Evolutionary conservation across 2,329 filamentous ascomycete genomes (phyloP).

Genomic region (Clonostachys sp.): DNA sequence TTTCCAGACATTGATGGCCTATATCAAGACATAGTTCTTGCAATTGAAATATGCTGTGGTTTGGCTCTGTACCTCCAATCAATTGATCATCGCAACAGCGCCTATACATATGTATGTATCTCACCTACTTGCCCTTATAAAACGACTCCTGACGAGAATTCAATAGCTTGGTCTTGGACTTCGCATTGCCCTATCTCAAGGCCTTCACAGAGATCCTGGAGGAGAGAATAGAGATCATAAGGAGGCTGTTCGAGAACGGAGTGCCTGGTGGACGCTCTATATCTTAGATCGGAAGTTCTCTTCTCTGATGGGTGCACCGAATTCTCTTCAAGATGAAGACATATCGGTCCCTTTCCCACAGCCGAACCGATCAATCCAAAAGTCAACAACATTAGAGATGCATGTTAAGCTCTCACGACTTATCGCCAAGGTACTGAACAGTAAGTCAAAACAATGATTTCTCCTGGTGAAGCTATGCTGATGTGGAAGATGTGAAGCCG

Average conservation of each 20-base stretch:
- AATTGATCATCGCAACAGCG: background rate
- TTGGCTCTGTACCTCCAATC: background rate
- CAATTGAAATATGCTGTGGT: background rate
- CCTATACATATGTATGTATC: background rate
- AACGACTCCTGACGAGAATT: background rate
- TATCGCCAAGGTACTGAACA: background rate
- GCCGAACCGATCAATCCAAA: background rate
- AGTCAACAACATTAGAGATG: background rate
- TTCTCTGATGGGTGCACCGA: background rate
- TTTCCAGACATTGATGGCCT: background rate
- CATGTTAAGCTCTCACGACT: background rate
- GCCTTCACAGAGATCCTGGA: background rate
- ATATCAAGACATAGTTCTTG: background rate
- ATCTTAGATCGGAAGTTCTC: background rate
- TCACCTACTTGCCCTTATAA: background rate
- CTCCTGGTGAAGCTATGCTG: background rate
- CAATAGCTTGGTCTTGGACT: background rate
- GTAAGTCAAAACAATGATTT: background rate
- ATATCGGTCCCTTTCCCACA: background rate
- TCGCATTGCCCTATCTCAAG: background rate
- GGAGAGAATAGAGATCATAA: background rate
- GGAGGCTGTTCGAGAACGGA: background rate
- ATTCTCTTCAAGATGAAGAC: background rate
- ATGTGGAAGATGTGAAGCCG: background rate
- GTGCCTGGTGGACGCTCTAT: background rate